Evolutionary conservation across 352 stramenopile genomes (phyloP), one percentile per base, ranked within the genome.

Genomic region (Pythium rhizo-oryzae): DNA sequence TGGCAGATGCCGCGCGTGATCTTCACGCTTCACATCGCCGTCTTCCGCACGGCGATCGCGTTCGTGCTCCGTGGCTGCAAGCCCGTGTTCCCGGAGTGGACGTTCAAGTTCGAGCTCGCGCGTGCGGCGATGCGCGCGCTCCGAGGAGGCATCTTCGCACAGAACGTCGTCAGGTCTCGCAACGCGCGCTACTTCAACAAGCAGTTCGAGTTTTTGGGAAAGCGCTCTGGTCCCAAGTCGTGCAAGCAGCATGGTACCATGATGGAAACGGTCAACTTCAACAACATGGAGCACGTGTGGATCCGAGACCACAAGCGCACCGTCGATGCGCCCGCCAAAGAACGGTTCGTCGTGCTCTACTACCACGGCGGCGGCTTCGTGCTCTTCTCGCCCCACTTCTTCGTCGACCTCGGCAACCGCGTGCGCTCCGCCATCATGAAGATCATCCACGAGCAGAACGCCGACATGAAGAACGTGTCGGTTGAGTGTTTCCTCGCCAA

Each of bases 401-500:
- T 81, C 67, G 74, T 85, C 0, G 71, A 78, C 50, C 85, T 90
- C 39, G 72, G 65, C 53, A 78, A 76, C 58, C 75, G 74, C 23
- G 49, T 87, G 43, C 72, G 77, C 19, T 16, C 30, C 1, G 15
- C 39, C 13, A 56, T 65, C 28, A 25, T 66, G 33, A 41, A 52
- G 15, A 46, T 54, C 33, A 62, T 71, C 51, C 44, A 52, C 19
- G 37, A 66, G 7, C 13, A 55, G 13, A 11, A 65, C 25, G 46
- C 57, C 15, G 28, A 54, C 15, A 21, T 62, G 37, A 58, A 28
- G 30, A 46, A 71, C 50, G 47, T 55, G 11, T 70, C 62, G 5
- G 77, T 87, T 21, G 67, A 88, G 49, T 76, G 83, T n/a, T 68
- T 89, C 53, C 66, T 91, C n/a, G 80, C 77, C 30, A 91, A 89